These are phyloP conservation scores for Albugo candida DNA, from an alignment of 352 stramenopile species.

Conservation along the genomic window DNA sequence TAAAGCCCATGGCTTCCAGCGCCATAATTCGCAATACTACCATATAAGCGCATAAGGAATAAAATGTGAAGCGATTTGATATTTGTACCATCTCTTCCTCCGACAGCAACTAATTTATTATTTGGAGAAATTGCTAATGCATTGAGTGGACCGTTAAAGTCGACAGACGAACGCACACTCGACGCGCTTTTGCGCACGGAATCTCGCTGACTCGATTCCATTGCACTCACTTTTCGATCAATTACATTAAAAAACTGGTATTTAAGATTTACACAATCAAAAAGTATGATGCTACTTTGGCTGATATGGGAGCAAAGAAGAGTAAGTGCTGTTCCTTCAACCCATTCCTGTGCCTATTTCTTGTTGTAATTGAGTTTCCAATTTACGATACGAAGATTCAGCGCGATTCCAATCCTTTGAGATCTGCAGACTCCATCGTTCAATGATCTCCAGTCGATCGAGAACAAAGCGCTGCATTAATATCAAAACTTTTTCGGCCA, in stretches of 20 bases:
- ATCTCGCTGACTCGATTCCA: not conserved
- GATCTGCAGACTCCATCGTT: slow-evolving; percentile 22
- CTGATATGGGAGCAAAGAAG: no score
- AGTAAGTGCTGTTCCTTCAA: no score
- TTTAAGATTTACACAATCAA: not conserved
- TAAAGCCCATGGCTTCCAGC: slow-evolving; percentile 52
- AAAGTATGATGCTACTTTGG: slow-evolving; percentile 8
- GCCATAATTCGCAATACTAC: slow-evolving; percentile 70
- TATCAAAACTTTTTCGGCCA: slow-evolving; percentile 48
- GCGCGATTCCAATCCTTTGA: slow-evolving; percentile 25
- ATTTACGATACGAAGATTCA: slow-evolving; percentile 29
- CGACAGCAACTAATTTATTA: slow-evolving; percentile 63
- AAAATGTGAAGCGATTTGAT: not conserved
- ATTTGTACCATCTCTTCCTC: slow-evolving; percentile 49
- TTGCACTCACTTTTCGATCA: not conserved
- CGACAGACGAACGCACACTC: slow-evolving; percentile 65
- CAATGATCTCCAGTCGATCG: slow-evolving; percentile 47
- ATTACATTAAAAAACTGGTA: not conserved
- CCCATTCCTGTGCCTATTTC: no score
- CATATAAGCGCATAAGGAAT: slow-evolving; percentile 1
- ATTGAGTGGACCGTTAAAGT: slow-evolving; percentile 74
- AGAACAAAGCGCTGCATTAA: slow-evolving; percentile 57
- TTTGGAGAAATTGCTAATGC: slow-evolving; percentile 67
- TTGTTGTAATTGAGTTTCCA: slow-evolving; percentile 48
- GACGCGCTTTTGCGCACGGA: no score